Conservation (phyloP, 352 stramenopile species). For the Pythium phragmitis region DNA sequence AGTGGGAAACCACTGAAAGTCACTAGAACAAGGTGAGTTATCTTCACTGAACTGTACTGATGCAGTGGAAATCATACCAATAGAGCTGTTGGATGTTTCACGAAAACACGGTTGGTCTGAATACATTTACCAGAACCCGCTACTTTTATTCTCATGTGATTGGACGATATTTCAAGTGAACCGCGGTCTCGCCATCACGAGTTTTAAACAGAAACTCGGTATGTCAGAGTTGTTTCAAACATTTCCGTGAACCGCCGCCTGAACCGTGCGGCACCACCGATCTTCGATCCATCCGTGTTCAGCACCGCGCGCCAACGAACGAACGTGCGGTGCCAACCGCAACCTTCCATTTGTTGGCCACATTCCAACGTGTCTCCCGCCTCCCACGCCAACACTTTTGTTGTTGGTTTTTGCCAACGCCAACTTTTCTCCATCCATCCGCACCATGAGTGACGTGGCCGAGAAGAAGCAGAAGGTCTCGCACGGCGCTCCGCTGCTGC, state of each 20-base stretch:
- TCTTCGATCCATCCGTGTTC: constrained; percentile 15
- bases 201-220: neutral
- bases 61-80: too few relatives aligned
- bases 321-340: constrained; percentile 4
- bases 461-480: constrained; percentile 77
- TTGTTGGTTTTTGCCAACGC: neutral
- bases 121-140: neutral
- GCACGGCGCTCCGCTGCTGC: constrained; percentile 45
- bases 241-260: constrained; percentile 1
- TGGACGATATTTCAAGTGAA: neutral
- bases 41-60: too few relatives aligned
- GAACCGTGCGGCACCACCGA: constrained; percentile 30
- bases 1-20: neutral
- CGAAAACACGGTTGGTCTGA: neutral
- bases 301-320: constrained; percentile 8
- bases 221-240: constrained; percentile 17
- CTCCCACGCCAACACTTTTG: constrained; percentile 14
- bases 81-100: neutral
- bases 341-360: constrained; percentile 3
- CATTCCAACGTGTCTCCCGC: constrained; percentile 26
- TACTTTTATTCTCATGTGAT: neutral
- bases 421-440: constrained; percentile 1
- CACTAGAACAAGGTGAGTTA: too few relatives aligned
- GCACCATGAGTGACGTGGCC: constrained; percentile 19
- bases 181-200: neutral